These are phyloP conservation scores for Malus orientalis DNA, from an alignment of 306 rosid genomes.

Conservation along the genomic window DNA sequence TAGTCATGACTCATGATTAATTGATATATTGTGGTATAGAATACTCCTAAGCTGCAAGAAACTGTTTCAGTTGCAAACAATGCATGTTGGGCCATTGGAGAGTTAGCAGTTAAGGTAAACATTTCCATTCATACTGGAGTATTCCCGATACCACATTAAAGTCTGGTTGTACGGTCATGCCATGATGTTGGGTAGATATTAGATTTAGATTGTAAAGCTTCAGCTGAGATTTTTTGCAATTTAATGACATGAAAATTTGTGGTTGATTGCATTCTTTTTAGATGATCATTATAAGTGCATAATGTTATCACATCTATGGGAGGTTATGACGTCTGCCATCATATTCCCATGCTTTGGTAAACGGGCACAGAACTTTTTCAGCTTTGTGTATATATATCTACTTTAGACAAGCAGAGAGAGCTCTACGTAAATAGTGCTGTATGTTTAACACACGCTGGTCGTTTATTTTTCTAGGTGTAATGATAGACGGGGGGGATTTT, in stretches of 20 bases:
- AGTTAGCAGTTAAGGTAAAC: slow-evolving; percentile 86
- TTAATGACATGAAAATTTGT: background rate
- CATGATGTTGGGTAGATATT: background rate
- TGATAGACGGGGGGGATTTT: background rate
- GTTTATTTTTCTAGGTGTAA: background rate
- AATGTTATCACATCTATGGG: background rate
- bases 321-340: background rate
- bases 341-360: background rate
- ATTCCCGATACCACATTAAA: background rate
- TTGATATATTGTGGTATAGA: slow-evolving; percentile 37
- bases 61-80: slow-evolving; percentile 93
- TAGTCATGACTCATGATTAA: slow-evolving; percentile 11
- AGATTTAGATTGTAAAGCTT: background rate
- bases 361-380: background rate
- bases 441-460: background rate
- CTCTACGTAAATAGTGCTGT: background rate
- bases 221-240: background rate
- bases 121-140: background rate
- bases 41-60: slow-evolving; percentile 68
- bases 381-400: background rate
- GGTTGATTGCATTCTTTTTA: background rate
- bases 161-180: background rate
- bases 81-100: slow-evolving; percentile 99
- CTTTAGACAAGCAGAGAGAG: background rate
- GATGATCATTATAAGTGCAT: background rate